phyloP scores from a whole-genome alignment of 768 basidiomycete species.

The Calocera cornea region DNA sequence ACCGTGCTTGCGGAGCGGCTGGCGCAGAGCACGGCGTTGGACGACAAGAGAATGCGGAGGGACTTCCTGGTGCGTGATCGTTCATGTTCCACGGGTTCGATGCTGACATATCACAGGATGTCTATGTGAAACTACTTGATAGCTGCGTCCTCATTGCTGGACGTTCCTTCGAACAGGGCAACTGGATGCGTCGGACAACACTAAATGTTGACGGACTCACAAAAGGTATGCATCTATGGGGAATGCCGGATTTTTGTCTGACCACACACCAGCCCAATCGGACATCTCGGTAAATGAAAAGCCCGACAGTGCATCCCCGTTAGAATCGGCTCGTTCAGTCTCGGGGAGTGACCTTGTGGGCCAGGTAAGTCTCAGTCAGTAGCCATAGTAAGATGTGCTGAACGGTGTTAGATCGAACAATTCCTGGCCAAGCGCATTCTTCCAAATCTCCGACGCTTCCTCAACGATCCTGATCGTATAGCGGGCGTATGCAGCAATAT shows the following conservation, averaged over 20 bases:
- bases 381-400: neutral
- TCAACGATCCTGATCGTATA: constrained; percentile 75
- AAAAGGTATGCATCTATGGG: neutral
- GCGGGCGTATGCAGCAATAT: constrained; percentile 68
- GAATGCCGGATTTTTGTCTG: neutral
- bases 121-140: constrained; percentile 74
- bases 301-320: neutral
- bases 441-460: constrained; percentile 61
- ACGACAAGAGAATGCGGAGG: constrained; percentile 74
- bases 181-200: constrained; percentile 59
- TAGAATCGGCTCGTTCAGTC: constrained; percentile 4
- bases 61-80: constrained; percentile 72
- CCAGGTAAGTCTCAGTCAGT: constrained; percentile 27
- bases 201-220: constrained; percentile 40
- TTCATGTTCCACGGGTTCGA: no score
- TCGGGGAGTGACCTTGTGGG: constrained; percentile 6
- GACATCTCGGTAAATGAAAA: constrained; percentile 10
- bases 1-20: constrained; percentile 70
- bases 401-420: constrained; percentile 40
- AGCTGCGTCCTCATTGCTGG: constrained; percentile 59
- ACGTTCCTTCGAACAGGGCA: constrained; percentile 57
- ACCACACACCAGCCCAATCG: constrained; percentile 6
- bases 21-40: constrained; percentile 78
- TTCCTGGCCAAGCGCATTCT: constrained; percentile 58
- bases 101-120: constrained; percentile 39